Conservation (phyloP, 495 filamentous ascomycete genomes). For the Podospora tetraspora region DNA sequence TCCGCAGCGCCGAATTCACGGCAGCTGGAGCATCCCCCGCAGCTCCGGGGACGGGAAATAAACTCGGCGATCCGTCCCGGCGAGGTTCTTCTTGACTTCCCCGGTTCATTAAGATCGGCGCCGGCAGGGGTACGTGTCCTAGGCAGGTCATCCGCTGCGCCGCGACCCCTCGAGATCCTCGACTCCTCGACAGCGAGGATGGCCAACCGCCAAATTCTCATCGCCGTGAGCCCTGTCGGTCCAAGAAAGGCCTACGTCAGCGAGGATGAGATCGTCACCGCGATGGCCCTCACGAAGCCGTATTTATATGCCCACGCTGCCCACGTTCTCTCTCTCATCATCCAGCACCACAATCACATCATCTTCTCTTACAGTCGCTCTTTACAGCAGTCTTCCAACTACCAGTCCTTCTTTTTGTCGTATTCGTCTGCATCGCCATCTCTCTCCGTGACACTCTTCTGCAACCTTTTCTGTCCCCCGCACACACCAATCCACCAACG, state of each 20-base stretch:
- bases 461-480: not conserved
- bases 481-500: not conserved
- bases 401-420: not conserved
- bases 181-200: not conserved
- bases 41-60: not conserved
- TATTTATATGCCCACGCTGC: not conserved
- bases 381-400: not conserved
- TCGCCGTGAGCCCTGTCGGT: not conserved
- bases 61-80: not conserved
- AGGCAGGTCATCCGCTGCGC: not conserved
- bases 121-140: not conserved
- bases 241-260: not conserved
- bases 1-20: not conserved
- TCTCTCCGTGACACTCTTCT: not conserved
- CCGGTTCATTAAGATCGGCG: not conserved
- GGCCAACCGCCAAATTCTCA: not conserved
- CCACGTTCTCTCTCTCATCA: not conserved
- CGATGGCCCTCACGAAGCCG: not conserved
- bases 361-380: not conserved
- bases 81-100: not conserved
- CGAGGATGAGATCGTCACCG: not conserved
- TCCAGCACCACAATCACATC: not conserved
- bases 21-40: not conserved
- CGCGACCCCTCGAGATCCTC: no score
- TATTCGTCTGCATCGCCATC: not conserved